Evolutionary conservation across 345 rosid species (phyloP), one percentile per base, ranked within the genome.

Genomic region (Aquilaria sinensis): DNA sequence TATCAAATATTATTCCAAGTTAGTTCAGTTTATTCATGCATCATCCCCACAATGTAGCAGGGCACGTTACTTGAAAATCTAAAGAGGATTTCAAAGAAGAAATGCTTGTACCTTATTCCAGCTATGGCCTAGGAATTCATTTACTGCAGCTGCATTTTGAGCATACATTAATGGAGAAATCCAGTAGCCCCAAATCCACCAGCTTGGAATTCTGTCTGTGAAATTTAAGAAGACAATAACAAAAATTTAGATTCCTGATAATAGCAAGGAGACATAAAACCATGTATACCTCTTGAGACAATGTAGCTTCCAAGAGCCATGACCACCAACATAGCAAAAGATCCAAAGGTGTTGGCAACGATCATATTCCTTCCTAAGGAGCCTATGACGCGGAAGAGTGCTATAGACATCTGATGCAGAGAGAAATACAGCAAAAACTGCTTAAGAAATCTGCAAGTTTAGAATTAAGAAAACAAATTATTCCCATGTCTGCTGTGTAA

Each of bases 141-240:
- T 94, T 31, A 94, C 96, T 54, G 99, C 83, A 73, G 91, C 96
- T 41, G 99, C 99, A 75, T 88, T 89, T 81, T 94, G 99, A 74
- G 91, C 90, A 70, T 90, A 94, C 86, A 83, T 85, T 84, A 94
- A 70, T 56, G 99, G 97, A 71, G 99, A 94, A 55, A 90, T 56
- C 99, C 99, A 94, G 80, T 72, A 94, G 70, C 97, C 99, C 99
- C 99, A 94, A 61, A 88, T 80, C 99, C 99, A 94, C 99, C 99
- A 90, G 34, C 70, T 72, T 12, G 99, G 99, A 61, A 94, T 86
- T 63, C 74, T 70, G 72, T 94, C 99, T 94, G 88, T 66, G 67
- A 79, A 52, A 66, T 49, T 10, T 53, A 69, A 64, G 32, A n/a
- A 70, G 66, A 51, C 48, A 62, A 12, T 60, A 33, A 65, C 65